phyloP scores from a whole-genome alignment of 768 basidiomycete species.

The Daedalea quercina region DNA sequence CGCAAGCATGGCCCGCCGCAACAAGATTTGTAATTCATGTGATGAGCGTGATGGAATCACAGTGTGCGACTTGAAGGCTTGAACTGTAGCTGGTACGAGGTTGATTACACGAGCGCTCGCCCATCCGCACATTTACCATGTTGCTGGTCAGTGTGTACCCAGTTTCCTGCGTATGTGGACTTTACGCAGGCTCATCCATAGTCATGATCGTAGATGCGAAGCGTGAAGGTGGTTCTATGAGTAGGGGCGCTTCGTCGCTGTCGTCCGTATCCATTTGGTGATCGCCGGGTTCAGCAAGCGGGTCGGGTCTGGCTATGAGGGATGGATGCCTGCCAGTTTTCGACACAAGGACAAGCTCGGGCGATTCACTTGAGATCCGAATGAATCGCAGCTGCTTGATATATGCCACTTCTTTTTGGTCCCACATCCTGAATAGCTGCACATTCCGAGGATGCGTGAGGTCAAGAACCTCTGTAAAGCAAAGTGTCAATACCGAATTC shows the following conservation, averaged over 20 bases:
- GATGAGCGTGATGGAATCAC: no score
- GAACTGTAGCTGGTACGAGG: no score
- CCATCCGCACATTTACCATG: no score
- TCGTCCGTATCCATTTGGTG: constrained; percentile 25
- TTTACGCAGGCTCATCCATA: constrained; percentile 26
- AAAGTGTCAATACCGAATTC: constrained; percentile 2
- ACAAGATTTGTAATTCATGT: no score
- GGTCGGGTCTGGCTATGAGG: constrained; percentile 12
- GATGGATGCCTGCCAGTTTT: constrained; percentile 52
- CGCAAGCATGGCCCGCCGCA: no score
- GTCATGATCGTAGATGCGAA: constrained; percentile 32
- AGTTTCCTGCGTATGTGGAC: no score
- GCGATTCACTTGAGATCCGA: constrained; percentile 58
- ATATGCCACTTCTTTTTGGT: constrained; percentile 67
- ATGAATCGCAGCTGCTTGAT: constrained; percentile 69
- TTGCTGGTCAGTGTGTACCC: no score
- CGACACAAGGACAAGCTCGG: constrained; percentile 42
- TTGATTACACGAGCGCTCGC: no score
- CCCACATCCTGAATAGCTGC: constrained; percentile 70
- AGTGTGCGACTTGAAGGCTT: no score
- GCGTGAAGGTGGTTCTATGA: constrained; percentile 24
- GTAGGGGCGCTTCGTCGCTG: constrained; percentile 16
- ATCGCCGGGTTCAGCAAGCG: constrained; percentile 9
- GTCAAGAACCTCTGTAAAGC: constrained; percentile 65
- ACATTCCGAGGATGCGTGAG: constrained; percentile 68